Evolutionary conservation across 2,329 filamentous ascomycete species (phyloP).

Genomic region (Ophiocordyceps sinensis): DNA sequence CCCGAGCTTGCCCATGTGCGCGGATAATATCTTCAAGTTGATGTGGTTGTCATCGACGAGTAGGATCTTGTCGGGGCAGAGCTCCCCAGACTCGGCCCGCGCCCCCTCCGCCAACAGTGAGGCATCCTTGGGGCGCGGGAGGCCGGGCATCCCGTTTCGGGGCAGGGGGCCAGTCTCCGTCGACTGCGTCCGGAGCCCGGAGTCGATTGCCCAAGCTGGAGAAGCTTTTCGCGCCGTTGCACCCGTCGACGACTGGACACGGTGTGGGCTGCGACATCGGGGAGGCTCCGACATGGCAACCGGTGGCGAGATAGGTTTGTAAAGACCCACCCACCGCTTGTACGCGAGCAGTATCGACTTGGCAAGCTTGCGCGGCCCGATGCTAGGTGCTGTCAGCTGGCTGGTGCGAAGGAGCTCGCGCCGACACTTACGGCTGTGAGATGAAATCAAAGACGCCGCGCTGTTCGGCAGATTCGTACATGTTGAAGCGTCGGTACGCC

Average conservation of each 20-base stretch:
- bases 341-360: not conserved
- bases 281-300: not conserved
- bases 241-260: not conserved
- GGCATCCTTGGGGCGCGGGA: not conserved
- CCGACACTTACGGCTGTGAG: slow-evolving; percentile 20
- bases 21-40: slow-evolving; percentile 16
- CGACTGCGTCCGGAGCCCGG: not conserved
- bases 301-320: slow-evolving; percentile 2
- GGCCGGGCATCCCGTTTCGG: not conserved
- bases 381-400: slow-evolving; percentile 6
- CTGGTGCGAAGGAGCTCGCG: not conserved
- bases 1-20: slow-evolving; percentile 14
- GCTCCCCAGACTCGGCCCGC: not conserved
- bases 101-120: not conserved
- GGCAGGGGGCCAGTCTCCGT: not conserved
- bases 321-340: not conserved
- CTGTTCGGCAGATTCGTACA: slow-evolving; percentile 5
- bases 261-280: not conserved
- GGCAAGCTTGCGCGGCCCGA: slow-evolving; percentile 20
- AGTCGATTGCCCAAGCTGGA: not conserved
- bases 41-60: slow-evolving; percentile 24
- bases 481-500: slow-evolving; percentile 11
- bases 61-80: not conserved
- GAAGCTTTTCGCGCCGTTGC: not conserved
- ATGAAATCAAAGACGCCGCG: slow-evolving; percentile 19